phyloP scores from a whole-genome alignment of 208 protist genomes.

The Herpetomonas tarakana region DNA sequence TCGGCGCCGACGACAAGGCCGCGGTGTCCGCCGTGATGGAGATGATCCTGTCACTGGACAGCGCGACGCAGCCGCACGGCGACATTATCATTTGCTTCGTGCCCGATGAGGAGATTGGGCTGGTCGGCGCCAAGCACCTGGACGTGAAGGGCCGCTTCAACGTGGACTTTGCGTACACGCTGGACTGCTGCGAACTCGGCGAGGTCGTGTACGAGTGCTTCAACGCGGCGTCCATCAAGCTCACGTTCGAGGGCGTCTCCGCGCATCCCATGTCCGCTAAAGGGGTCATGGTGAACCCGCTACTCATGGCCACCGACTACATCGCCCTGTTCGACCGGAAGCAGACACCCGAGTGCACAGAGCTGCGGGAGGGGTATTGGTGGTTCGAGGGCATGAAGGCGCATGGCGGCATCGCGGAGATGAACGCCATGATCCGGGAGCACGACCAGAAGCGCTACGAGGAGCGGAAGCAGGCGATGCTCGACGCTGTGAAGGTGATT shows the following conservation, averaged over 20 bases:
- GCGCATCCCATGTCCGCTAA: conserved; percentile 88
- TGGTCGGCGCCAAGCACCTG: conserved; percentile 78
- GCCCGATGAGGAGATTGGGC: conserved; percentile 84
- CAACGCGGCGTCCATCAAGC: conserved; percentile 55
- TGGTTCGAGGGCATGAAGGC: conserved; percentile 72
- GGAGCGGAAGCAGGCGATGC: conserved; percentile 46
- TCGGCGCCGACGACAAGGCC: conserved; percentile 87
- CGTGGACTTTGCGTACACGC: conserved; percentile 83
- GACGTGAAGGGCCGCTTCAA: conserved; percentile 70
- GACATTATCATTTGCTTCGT: conserved; percentile 83
- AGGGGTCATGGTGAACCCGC: conserved; percentile 82
- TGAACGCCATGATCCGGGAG: conserved; percentile 71
- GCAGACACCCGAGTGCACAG: conserved; percentile 79
- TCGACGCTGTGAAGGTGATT: conserved; percentile 42
- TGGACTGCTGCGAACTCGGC: conserved; percentile 84
- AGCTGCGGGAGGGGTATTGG: conserved; percentile 74
- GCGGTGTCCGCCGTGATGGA: conserved; percentile 76
- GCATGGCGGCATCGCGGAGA: conserved; percentile 36
- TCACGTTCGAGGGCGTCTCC: conserved; percentile 70
- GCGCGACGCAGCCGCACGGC: conserved; percentile 42
- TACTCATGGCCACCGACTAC: conserved; percentile 81
- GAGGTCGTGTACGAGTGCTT: conserved; percentile 88
- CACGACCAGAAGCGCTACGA: conserved; percentile 53
- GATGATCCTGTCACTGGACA: conserved; percentile 59
- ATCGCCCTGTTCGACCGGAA: conserved; percentile 57